Conservation (phyloP, 441 rosid species). For the Euphorbia celastroides region DNA sequence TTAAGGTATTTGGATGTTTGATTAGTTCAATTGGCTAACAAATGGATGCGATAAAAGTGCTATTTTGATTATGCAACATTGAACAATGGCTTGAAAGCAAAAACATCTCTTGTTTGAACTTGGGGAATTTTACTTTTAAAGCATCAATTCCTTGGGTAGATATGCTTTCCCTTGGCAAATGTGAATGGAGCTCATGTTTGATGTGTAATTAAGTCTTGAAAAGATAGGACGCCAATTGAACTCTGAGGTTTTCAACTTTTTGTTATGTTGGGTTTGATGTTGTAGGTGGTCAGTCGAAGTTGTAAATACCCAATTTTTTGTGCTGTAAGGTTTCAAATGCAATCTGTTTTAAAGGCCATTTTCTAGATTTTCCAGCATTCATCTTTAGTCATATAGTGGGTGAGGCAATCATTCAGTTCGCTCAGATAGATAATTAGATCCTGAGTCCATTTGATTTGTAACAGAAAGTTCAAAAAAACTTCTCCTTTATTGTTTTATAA, state of each 20-base stretch:
- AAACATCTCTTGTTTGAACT: neutral
- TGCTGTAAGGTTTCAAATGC: neutral
- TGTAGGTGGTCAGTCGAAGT: neutral
- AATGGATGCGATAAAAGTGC: neutral
- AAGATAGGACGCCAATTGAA: neutral
- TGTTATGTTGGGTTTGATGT: neutral
- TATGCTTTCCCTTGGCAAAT: neutral
- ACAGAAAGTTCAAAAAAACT: neutral
- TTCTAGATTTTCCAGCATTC: neutral
- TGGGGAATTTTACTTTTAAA: neutral
- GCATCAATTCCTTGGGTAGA: neutral
- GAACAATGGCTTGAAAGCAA: neutral
- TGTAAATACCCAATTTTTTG: neutral
- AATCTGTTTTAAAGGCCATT: neutral
- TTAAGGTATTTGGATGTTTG: neutral
- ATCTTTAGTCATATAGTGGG: neutral
- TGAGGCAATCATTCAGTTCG: neutral
- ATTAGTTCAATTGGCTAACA: neutral
- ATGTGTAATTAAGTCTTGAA: neutral
- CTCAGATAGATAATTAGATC: neutral
- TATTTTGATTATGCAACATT: neutral
- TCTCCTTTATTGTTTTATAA: neutral
- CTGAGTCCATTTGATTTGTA: neutral
- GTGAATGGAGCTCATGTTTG: neutral
- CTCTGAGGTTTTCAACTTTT: neutral